phyloP scores from a whole-genome alignment of 2,329 filamentous ascomycete species.

The Neocucurbitaria cava region DNA sequence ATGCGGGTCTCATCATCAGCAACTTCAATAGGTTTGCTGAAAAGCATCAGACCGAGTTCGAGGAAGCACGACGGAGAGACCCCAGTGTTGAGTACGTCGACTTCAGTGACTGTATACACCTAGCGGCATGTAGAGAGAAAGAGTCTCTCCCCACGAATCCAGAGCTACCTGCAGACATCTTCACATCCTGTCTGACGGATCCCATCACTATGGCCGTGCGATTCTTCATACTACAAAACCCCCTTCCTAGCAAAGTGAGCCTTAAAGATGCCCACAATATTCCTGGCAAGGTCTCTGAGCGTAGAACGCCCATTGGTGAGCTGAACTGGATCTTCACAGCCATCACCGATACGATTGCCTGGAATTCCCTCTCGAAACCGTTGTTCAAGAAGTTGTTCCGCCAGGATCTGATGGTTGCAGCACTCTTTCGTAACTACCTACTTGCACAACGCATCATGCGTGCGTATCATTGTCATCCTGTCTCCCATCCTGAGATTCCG shows the following conservation, averaged over 20 bases:
- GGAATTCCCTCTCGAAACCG: constrained; percentile 89
- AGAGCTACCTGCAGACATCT: constrained; percentile 89
- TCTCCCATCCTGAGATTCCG: constrained; percentile 89
- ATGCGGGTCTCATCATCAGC: constrained; percentile 91
- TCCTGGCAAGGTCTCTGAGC: constrained; percentile 88
- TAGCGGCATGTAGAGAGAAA: constrained; percentile 88
- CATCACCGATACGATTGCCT: constrained; percentile 98
- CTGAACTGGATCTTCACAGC: constrained; percentile 99
- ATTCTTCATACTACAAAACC: constrained; percentile 96
- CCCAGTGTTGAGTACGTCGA: constrained; percentile 68
- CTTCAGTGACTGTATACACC: constrained; percentile 87
- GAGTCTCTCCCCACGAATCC: constrained; percentile 96
- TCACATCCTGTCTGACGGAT: constrained; percentile 94
- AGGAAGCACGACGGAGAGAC: constrained; percentile 76
- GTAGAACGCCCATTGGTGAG: constrained; percentile 91
- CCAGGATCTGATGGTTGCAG: constrained; percentile 98
- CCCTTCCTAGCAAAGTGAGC: constrained; percentile 70
- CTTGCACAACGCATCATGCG: constrained; percentile 95
- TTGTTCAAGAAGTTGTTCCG: constrained; percentile 97
- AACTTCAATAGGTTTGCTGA: constrained; percentile 95
- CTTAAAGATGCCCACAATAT: constrained; percentile 87
- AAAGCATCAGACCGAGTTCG: constrained; percentile 90
- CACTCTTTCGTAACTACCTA: constrained; percentile 93
- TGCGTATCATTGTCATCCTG: constrained; percentile 92
- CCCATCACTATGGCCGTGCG: constrained; percentile 97